These are phyloP conservation scores for Ramaria sp. DNA, from an alignment of 768 basidiomycete species.

Conservation along the genomic window DNA sequence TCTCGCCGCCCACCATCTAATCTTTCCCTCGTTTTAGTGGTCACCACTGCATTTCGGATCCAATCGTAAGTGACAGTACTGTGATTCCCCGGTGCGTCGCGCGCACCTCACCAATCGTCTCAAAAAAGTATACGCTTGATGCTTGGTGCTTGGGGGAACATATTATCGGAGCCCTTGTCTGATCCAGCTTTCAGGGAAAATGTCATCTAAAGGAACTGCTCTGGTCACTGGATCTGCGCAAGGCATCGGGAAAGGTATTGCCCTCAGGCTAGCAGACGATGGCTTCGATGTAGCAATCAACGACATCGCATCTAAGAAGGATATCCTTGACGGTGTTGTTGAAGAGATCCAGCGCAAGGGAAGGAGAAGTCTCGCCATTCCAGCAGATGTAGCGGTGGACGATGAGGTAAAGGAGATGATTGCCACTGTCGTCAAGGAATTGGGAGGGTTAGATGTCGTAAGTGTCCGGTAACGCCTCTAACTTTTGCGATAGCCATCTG, in stretches of 20 bases:
- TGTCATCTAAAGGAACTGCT: constrained; percentile 20
- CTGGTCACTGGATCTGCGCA: constrained; percentile 34
- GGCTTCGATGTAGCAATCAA: constrained; percentile 38
- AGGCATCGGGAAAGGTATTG: constrained; percentile 41
- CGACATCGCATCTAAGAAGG: constrained; percentile 21
- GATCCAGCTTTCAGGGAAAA: not conserved
- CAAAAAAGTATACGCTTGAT: too few species aligned
- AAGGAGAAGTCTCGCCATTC: constrained; percentile 15
- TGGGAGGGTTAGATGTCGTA: constrained; percentile 21
- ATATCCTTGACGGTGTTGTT: constrained; percentile 8
- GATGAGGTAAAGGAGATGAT: constrained; percentile 20
- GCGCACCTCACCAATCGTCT: too few species aligned
- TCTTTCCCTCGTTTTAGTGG: too few species aligned
- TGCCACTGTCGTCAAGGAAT: constrained; percentile 14
- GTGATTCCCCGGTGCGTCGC: too few species aligned
- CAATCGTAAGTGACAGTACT: too few species aligned
- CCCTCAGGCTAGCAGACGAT: constrained; percentile 34
- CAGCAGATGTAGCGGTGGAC: constrained; percentile 28
- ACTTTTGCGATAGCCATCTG: not conserved
- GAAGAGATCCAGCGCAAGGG: constrained; percentile 14
- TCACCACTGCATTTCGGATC: too few species aligned
- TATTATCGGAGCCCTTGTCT: too few species aligned
- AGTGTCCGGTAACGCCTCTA: not conserved
- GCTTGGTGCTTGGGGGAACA: too few species aligned
- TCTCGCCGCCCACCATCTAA: too few species aligned